phyloP scores from a whole-genome alignment of 345 rosid genomes.

The Hevea brasiliensis region DNA sequence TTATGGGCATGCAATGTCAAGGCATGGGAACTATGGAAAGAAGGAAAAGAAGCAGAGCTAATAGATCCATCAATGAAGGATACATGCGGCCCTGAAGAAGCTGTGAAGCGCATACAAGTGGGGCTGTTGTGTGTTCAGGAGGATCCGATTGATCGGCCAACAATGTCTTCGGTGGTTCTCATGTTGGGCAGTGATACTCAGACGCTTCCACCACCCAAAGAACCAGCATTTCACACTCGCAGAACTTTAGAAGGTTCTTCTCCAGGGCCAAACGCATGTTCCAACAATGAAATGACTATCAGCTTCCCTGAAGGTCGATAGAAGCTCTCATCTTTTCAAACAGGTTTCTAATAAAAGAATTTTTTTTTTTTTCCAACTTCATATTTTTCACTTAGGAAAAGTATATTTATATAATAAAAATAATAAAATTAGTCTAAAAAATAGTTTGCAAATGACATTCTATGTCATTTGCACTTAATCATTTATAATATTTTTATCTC shows the following conservation, averaged over 20 bases:
- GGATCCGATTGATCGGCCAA: slow-evolving; percentile 6
- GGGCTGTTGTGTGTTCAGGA: slow-evolving; percentile 15
- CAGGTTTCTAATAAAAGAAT: background rate
- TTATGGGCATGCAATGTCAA: background rate
- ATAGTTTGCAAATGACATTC: too few species aligned
- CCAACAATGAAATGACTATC: slow-evolving; percentile 8
- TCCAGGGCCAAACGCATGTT: background rate
- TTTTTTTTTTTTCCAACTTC: too few species aligned
- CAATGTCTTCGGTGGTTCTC: slow-evolving; percentile 9
- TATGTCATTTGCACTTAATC: too few species aligned
- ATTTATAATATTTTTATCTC: too few species aligned
- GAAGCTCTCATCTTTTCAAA: background rate
- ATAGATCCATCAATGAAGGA: slow-evolving; percentile 1
- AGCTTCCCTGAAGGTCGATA: background rate
- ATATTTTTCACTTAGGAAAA: too few species aligned
- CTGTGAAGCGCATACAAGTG: slow-evolving; percentile 5
- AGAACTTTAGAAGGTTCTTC: background rate
- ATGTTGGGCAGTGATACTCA: slow-evolving; percentile 5
- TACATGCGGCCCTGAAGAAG: background rate
- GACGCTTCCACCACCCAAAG: background rate
- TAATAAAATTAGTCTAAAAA: too few species aligned
- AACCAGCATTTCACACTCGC: background rate
- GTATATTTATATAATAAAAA: too few species aligned
- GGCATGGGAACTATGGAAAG: slow-evolving; percentile 13
- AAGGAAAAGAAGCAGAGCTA: slow-evolving; percentile 3